A percentile compares a stretch with the other conserved stretches of the same genome.
Evolutionary conservation across 2,329 filamentous ascomycete genomes (phyloP).

Genomic region (Emmonsia crescens): DNA sequence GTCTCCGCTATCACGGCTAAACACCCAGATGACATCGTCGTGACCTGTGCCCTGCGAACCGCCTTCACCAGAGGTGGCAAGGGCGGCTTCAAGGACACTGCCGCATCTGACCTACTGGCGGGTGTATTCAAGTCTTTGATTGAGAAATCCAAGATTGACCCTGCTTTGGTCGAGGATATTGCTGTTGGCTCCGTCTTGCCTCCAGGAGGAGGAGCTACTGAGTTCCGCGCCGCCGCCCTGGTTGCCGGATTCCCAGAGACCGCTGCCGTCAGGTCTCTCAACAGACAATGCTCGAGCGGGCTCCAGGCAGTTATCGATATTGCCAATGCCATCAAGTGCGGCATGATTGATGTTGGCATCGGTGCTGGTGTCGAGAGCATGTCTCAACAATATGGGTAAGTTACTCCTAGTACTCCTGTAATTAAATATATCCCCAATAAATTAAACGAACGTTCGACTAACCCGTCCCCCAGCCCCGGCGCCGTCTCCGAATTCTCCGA

Average conservation of each 20-base stretch:
- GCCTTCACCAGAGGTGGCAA: conserved; percentile 88
- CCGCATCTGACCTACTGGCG: conserved; percentile 71
- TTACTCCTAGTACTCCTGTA: conserved; percentile 8
- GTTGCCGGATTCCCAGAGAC: conserved; percentile 83
- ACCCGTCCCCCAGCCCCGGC: conserved; percentile 45
- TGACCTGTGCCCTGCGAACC: conserved; percentile 84
- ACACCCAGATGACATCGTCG: conserved; percentile 62
- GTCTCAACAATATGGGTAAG: conserved; percentile 79
- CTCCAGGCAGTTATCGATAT: conserved; percentile 89
- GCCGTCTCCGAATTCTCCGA: conserved; percentile 92
- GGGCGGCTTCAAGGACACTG: conserved; percentile 91
- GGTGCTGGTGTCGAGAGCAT: conserved; percentile 96
- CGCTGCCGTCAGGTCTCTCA: conserved; percentile 75
- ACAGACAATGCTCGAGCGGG: conserved; percentile 89
- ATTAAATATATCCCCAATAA: not conserved
- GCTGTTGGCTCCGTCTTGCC: conserved; percentile 84
- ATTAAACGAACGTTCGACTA: not conserved
- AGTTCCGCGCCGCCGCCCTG: conserved; percentile 86
- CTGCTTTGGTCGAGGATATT: conserved; percentile 79
- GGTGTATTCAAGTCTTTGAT: conserved; percentile 74
- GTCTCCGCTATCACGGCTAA: conserved; percentile 32
- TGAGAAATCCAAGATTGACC: conserved; percentile 79
- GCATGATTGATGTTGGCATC: conserved; percentile 92
- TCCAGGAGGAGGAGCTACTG: conserved; percentile 87
- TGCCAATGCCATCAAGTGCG: conserved; percentile 78